These are phyloP conservation scores for Coprinopsis sp. DNA, from an alignment of 768 basidiomycete species.

Conservation along the genomic window DNA sequence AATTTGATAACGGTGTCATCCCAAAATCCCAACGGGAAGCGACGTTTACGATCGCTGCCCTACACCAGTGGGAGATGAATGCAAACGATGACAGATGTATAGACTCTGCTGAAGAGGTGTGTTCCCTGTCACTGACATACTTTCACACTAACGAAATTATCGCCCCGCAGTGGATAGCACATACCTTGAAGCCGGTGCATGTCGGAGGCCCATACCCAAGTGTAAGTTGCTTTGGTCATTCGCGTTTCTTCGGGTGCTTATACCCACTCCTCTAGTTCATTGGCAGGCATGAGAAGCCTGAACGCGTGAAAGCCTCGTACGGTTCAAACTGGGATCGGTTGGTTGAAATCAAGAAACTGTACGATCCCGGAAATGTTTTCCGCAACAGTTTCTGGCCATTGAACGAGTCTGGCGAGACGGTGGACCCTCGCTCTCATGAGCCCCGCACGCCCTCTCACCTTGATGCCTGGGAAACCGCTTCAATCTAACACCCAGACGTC, in stretches of 20 bases:
- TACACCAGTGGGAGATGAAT: conserved; percentile 91
- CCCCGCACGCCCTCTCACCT: conserved; percentile 45
- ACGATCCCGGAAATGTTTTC: conserved; percentile 78
- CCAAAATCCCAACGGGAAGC: conserved; percentile 78
- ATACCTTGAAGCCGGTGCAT: conserved; percentile 64
- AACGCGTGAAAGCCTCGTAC: conserved; percentile 61
- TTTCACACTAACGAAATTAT: conserved; percentile 9
- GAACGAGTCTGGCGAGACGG: conserved; percentile 45
- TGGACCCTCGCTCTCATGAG: conserved; percentile 61
- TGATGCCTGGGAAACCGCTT: conserved; percentile 7
- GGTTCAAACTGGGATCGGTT: conserved; percentile 75
- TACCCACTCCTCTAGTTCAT: conserved; percentile 78
- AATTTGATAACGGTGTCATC: conserved; percentile 69
- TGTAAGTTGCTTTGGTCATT: conserved; percentile 53
- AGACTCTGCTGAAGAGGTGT: conserved; percentile 74
- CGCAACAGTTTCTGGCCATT: conserved; percentile 79
- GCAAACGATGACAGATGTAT: conserved; percentile 78
- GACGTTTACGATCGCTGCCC: conserved; percentile 78
- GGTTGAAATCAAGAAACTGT: conserved; percentile 61
- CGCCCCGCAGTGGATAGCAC: conserved; percentile 65
- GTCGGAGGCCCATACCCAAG: conserved; percentile 82
- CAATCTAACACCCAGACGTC: background rate
- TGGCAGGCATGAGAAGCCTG: conserved; percentile 61
- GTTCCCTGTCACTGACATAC: conserved; percentile 15
- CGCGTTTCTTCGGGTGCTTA: too few relatives aligned